Percentiles rank a stretch among this genome's conserved stretches.
Evolutionary conservation across 2,329 filamentous ascomycete species (phyloP).

Genomic region (Colletotrichum cordylinicola): DNA sequence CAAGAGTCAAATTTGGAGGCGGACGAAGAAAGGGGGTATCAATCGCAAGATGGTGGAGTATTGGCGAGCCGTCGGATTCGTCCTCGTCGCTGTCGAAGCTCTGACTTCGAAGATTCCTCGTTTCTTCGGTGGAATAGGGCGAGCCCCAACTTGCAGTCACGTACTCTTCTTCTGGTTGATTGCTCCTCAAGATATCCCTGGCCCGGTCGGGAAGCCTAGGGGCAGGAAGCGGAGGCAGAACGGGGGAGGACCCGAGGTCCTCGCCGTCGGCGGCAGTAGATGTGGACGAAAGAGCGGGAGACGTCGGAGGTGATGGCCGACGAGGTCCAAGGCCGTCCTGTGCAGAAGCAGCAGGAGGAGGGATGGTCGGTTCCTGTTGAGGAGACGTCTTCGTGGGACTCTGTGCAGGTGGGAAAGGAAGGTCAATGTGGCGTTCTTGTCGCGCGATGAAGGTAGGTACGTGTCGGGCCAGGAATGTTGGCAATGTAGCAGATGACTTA

Average conservation of each 20-base stretch:
- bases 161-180: conserved; percentile 55
- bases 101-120: conserved; percentile 50
- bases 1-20: conserved; percentile 49
- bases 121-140: conserved; percentile 76
- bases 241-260: conserved; percentile 61
- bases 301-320: conserved; percentile 48
- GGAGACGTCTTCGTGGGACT: conserved; percentile 61
- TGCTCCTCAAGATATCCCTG: conserved; percentile 58
- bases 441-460: not conserved
- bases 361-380: conserved; percentile 50
- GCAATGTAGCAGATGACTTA: conserved; percentile 37
- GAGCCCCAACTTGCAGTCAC: conserved; percentile 90
- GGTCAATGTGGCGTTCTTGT: conserved; percentile 16
- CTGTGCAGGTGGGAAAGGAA: conserved; percentile 28
- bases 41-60: conserved; percentile 67
- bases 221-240: conserved; percentile 62
- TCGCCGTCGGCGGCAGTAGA: conserved; percentile 65
- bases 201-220: conserved; percentile 64
- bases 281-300: conserved; percentile 65
- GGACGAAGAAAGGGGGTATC: conserved; percentile 68
- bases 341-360: conserved; percentile 66
- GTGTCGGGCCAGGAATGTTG: not conserved
- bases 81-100: conserved; percentile 64
- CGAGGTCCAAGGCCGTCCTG: conserved; percentile 57
- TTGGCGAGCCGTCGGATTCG: conserved; percentile 63